These are phyloP conservation scores for Saturnispora galanensis DNA, from an alignment of 805 yeast species.

Conservation along the genomic window DNA sequence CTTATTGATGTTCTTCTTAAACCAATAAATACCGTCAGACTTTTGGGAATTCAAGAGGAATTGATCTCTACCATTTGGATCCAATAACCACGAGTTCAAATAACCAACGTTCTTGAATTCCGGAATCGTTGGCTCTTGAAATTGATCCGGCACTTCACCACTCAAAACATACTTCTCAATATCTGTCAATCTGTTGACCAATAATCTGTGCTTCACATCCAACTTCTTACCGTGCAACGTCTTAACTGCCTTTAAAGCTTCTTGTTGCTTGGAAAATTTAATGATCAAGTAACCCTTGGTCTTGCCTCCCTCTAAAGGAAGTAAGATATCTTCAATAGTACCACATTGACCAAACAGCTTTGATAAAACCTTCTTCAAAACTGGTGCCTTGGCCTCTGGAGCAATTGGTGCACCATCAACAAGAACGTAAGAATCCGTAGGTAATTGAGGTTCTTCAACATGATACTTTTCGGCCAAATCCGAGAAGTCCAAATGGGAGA, in stretches of 20 bases:
- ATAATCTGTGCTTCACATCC: constrained; percentile 85
- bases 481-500: constrained; percentile 61
- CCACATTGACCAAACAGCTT: constrained; percentile 77
- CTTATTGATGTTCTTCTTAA: constrained; percentile 56
- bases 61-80: constrained; percentile 85
- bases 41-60: constrained; percentile 71
- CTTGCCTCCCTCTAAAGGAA: constrained; percentile 73
- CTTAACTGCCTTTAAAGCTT: constrained; percentile 72
- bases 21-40: constrained; percentile 80
- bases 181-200: constrained; percentile 74
- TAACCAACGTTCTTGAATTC: constrained; percentile 70
- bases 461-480: constrained; percentile 74
- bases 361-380: constrained; percentile 72
- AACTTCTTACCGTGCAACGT: constrained; percentile 80
- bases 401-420: constrained; percentile 96
- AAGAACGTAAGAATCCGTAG: constrained; percentile 58
- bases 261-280: constrained; percentile 58
- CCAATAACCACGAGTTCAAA: constrained; percentile 85
- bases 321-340: constrained; percentile 64
- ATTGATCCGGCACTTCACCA: constrained; percentile 51
- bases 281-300: constrained; percentile 83
- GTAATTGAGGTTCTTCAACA: constrained; percentile 33
- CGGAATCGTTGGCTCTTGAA: constrained; percentile 62
- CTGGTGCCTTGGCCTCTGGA: constrained; percentile 78
- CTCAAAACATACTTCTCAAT: constrained; percentile 67